Base-by-base conservation (phyloP, 148 eudicot genomes). In the Heliamphora exappendiculata region DNA sequence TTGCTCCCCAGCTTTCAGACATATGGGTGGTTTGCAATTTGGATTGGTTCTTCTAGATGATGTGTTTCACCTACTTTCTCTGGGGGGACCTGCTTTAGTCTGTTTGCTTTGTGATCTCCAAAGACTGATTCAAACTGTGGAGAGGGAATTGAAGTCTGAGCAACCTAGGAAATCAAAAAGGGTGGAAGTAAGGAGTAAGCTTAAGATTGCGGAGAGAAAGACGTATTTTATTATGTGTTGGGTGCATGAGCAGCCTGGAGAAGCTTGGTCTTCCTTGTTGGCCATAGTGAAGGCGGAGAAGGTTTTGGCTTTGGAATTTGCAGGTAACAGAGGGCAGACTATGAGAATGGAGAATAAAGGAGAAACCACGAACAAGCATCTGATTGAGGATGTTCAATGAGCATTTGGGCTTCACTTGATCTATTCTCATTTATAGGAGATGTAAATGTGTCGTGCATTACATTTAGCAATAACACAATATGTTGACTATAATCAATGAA, bases 181-280 rank as follows among this genome's bases (percentile, higher is more conserved):
- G 63, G 66, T 29, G 10, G 96, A 88, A 49, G 37, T 84, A 16
- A 90, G 75, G 81, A 79, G 81, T 39, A 92, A 86, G 83, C 85
- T 95, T 36, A 95, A 95, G 82, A 76, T 82, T 39, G 90, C 85
- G 7, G 90, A 82, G 77, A 79, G 91, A 82, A 95, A 95, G 82
- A 77, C 88, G 34, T 87, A 88, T 72, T 95, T 91, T 70, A 80
- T 95, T 0, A 88, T 86, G 92, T 95, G 94, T 76, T 95, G 98
- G 98, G 96, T 81, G 41, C 85, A 88, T 57, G 97, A 91, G 85
- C 98, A 95, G 85, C 83, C 82, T 49, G 80, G 29, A 34, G 90
- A 92, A 65, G 87, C 37, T 10, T 94, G 97, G 95, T 81, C 85
- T 80, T 82, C 93, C 0, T 67, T 92, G 72, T 85, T 91, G 34